A percentile compares a stretch with the other conserved stretches of the same genome.
Evolutionary conservation across 257 asterid species (phyloP).

Genomic region (Haberlea rhodopensis): DNA sequence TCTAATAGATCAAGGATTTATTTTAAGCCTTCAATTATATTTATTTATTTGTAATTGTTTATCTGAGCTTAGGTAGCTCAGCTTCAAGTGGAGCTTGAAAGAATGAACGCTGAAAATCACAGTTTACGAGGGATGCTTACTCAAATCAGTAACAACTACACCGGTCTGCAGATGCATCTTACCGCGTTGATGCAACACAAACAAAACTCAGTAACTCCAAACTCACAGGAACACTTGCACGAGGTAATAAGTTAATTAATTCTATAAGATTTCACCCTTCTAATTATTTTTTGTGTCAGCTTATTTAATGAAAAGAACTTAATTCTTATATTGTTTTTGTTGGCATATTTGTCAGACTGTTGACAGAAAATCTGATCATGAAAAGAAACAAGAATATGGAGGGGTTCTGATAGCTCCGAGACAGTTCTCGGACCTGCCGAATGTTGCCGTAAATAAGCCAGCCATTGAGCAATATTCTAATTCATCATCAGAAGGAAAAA

Average conservation of each 20-base stretch:
- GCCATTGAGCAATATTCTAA: slow-evolving; percentile 42
- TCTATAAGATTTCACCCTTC: neutral
- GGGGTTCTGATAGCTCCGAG: slow-evolving; percentile 34
- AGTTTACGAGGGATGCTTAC: slow-evolving; percentile 73
- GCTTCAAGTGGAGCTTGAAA: slow-evolving; percentile 55
- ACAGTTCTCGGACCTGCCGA: slow-evolving; percentile 63
- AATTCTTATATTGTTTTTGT: neutral
- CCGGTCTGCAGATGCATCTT: slow-evolving; percentile 61
- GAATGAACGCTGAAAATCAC: slow-evolving; percentile 68
- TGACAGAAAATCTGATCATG: slow-evolving; percentile 34
- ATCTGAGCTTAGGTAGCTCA: slow-evolving; percentile 40
- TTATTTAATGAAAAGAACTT: neutral
- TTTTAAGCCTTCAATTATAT: no score
- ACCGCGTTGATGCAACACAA: slow-evolving; percentile 44
- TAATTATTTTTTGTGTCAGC: no score
- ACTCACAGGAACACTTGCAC: slow-evolving; percentile 20
- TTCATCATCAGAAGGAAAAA: slow-evolving; percentile 75
- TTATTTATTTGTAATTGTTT: neutral
- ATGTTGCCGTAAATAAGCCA: no score
- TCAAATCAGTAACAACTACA: slow-evolving; percentile 55
- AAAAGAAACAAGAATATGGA: slow-evolving; percentile 30
- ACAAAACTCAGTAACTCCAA: slow-evolving; percentile 25
- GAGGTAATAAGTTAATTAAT: slow-evolving; percentile 27
- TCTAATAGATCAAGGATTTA: no score
- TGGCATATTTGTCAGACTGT: slow-evolving; percentile 22